Percentiles rank a stretch among this genome's conserved stretches.
Evolutionary conservation across 2,329 filamentous ascomycete species (phyloP).

Genomic region (Dothidotthia symphoricarpi): DNA sequence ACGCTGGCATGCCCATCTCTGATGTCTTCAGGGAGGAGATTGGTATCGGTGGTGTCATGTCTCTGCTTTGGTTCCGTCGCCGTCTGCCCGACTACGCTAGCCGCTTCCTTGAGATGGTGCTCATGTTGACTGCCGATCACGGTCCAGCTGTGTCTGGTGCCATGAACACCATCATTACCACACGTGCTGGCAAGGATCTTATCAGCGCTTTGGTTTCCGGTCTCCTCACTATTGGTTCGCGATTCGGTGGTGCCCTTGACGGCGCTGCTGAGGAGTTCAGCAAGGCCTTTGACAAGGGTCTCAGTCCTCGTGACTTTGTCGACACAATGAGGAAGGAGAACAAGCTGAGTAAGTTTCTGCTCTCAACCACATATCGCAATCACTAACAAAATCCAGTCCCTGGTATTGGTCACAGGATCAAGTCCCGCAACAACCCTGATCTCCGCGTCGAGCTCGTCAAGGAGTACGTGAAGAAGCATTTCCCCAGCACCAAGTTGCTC

Average conservation of each 20-base stretch:
- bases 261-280: constrained; percentile 98
- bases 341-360: constrained; percentile 74
- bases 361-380: not conserved
- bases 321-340: constrained; percentile 99
- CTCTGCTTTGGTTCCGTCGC: constrained; percentile 98
- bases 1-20: constrained; percentile 99
- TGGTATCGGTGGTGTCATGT: constrained; percentile 99
- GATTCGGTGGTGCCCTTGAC: constrained; percentile 97
- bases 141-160: constrained; percentile 97
- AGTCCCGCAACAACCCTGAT: constrained; percentile 99
- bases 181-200: constrained; percentile 96
- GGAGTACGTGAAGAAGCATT: constrained; percentile 96
- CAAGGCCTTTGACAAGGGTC: constrained; percentile 95
- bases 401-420: constrained; percentile 98
- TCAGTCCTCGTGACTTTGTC: constrained; percentile 97
- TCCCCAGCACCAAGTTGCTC: constrained; percentile 96
- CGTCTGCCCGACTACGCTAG: constrained; percentile 92
- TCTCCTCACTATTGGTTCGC: constrained; percentile 96
- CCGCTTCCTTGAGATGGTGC: constrained; percentile 99
- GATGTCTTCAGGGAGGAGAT: constrained; percentile 99
- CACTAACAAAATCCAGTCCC: constrained; percentile 58
- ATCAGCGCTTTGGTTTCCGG: constrained; percentile 93
- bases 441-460: constrained; percentile 99
- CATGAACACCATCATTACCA: constrained; percentile 99
- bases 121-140: constrained; percentile 99